Base-by-base conservation (phyloP, 2,329 filamentous ascomycete species). In the Aspergillus japonicus region DNA sequence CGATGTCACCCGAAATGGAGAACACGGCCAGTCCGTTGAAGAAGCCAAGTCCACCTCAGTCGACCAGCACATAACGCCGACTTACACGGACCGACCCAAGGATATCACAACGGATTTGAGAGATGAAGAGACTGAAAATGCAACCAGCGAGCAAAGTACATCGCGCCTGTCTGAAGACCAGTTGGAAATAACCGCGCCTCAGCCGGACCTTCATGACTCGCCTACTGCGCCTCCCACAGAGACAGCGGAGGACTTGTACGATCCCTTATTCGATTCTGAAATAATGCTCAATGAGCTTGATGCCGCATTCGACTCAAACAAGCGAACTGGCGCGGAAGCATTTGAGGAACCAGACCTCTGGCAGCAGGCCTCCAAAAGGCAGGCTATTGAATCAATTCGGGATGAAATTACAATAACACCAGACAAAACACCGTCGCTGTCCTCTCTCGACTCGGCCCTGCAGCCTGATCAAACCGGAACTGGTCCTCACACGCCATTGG, bases 241-340 rank as follows among this genome's bases (percentile, higher is more conserved):
- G 23, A 31, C 31, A 21, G 50, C 47, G 23, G 58, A 62, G 23
- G 61, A 64, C 12, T 59, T 63, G 5, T 66, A 56, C 53, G 63
- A 65, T 47, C 59, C 64, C n/a, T 52, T 69, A 6, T 65, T 69
- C 42, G 66, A 67, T 23, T 49, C 63, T 8, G 62, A 63, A 12
- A 54, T 63, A 48, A 57, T 61, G 16, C 23, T 68, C 3, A 62
- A 64, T 14, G 64, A 67, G n/a, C 56, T 69, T 23, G 58, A 64
- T 29, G 53, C 59, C 10, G 50, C 54, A 11, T 63, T 65, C 3
- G 42, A n/a, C 11, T 64, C 65, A 44, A 64, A 59, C 39, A 72
- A 73, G 57, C 69, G 70, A 21, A 44, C 59, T 21, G 61, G 62
- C 14, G 65, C 68, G 16, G 64, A 68, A 21, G 65, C 68, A 6